Conservation (phyloP, 192 early-diverging fungal species). For the Martensiomyces pterosporus region DNA sequence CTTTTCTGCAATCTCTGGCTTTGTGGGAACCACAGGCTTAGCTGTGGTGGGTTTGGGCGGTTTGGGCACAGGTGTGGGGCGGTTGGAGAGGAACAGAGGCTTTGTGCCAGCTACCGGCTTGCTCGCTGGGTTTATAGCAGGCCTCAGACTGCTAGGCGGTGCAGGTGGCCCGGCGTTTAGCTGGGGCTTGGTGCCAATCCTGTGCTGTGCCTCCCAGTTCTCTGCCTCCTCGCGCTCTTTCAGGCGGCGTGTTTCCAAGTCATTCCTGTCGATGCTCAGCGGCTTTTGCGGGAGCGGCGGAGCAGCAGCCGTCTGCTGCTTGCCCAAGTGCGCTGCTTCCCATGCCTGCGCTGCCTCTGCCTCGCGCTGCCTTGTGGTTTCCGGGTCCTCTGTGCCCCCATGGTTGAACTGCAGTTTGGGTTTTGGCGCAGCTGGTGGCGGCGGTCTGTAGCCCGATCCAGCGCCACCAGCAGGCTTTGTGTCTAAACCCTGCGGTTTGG, state of each 20-base stretch:
- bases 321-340: slow-evolving; percentile 4
- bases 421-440: slow-evolving; percentile 1
- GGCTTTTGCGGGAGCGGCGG: slow-evolving; percentile 1
- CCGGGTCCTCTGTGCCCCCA: slow-evolving; percentile 1
- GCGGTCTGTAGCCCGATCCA: too few relatives aligned
- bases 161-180: too few relatives aligned
- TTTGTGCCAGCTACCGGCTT: slow-evolving; percentile 11
- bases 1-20: neutral
- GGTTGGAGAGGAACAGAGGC: neutral
- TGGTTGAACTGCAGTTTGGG: neutral
- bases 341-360: slow-evolving; percentile 5
- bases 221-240: slow-evolving; percentile 16
- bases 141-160: too few relatives aligned
- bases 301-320: neutral
- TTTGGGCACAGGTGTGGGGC: neutral
- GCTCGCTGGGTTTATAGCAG: too few relatives aligned
- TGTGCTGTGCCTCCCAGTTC: slow-evolving; percentile 28
- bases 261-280: neutral
- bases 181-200: too few relatives aligned
- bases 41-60: slow-evolving; percentile 1
- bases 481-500: too few relatives aligned
- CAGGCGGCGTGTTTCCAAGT: slow-evolving; percentile 12
- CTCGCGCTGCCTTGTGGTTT: slow-evolving; percentile 1
- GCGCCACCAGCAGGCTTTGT: too few relatives aligned
- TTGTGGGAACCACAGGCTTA: neutral